phyloP scores from a whole-genome alignment of 306 rosid species.

The Ziziphus jujuba region DNA sequence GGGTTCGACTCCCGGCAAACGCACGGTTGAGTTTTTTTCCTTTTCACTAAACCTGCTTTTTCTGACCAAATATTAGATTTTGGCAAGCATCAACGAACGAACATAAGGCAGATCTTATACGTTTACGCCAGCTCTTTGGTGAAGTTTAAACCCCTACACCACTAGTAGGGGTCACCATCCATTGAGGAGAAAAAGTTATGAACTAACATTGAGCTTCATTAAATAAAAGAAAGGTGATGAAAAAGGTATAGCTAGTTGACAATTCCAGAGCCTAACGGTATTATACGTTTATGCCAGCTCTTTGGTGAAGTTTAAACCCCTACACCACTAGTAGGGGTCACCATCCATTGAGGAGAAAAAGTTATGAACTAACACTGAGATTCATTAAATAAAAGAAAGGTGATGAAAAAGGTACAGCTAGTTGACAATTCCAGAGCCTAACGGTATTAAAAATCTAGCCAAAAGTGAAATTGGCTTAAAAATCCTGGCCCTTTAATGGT shows the following conservation, averaged over 20 bases:
- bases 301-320: too few species aligned
- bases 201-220: not conserved
- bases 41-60: too few species aligned
- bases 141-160: too few species aligned
- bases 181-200: not conserved
- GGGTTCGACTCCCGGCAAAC: conserved; percentile 57
- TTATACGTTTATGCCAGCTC: too few species aligned
- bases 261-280: not conserved
- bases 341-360: not conserved
- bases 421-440: not conserved
- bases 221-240: not conserved
- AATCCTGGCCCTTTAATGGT: not conserved
- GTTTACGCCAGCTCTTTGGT: too few species aligned
- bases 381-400: not conserved
- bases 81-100: too few species aligned
- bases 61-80: too few species aligned
- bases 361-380: not conserved
- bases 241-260: not conserved
- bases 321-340: too few species aligned
- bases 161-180: too few species aligned
- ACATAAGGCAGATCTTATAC: too few species aligned
- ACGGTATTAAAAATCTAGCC: not conserved
- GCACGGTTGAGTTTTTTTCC: too few species aligned
- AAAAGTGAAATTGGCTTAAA: not conserved
- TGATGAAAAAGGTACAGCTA: not conserved